A percentile compares a stretch with the other conserved stretches of the same genome.
These are phyloP conservation scores for Paspalum vaginatum DNA, from an alignment of 176 grass and related monocot species.

Conservation along the genomic window DNA sequence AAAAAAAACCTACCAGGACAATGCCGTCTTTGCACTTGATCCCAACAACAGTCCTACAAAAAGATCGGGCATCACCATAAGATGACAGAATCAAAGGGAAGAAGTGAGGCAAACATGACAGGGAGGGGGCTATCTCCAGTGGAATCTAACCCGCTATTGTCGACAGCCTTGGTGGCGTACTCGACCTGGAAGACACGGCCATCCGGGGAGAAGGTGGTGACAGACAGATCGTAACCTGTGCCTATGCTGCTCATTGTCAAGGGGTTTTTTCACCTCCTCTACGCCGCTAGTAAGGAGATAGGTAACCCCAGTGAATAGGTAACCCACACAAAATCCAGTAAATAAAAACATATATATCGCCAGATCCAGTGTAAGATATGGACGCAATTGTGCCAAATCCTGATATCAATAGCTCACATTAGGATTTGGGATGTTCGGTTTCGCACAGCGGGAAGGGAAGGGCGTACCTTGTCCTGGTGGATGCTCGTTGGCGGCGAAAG, in stretches of 20 bases:
- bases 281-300: neutral
- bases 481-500: neutral
- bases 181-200: slow-evolving; percentile 80
- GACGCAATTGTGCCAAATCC: neutral
- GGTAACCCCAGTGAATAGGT: neutral
- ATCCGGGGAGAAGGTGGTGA: slow-evolving; percentile 78
- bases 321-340: neutral
- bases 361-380: neutral
- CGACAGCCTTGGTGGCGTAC: slow-evolving; percentile 70
- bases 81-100: neutral
- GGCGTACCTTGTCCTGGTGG: neutral
- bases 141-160: slow-evolving; percentile 68
- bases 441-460: neutral
- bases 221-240: slow-evolving; percentile 81
- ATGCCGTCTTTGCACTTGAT: slow-evolving; percentile 85
- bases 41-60: slow-evolving; percentile 59
- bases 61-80: neutral
- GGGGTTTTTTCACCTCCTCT: neutral
- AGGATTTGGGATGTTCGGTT: neutral
- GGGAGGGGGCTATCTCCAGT: neutral
- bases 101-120: neutral
- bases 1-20: slow-evolving; percentile 50
- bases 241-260: slow-evolving; percentile 69
- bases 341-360: neutral
- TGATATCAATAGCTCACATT: neutral